phyloP scores from a whole-genome alignment of 306 rosid genomes.

The Vachellia collinsii region DNA sequence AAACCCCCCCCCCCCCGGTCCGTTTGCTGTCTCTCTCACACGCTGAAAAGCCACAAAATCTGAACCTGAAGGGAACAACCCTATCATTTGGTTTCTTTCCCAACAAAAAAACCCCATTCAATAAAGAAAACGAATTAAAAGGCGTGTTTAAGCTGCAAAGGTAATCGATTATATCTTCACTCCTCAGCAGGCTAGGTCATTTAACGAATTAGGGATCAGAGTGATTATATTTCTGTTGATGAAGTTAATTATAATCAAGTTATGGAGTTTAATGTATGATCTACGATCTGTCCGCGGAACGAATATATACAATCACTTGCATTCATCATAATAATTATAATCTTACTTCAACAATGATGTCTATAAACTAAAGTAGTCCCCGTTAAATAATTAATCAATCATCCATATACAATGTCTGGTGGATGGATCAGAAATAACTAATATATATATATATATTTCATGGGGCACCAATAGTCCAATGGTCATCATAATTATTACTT shows the following conservation, averaged over 20 bases:
- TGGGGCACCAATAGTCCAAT: not conserved
- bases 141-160: no score
- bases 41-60: not conserved
- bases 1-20: not conserved
- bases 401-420: not conserved
- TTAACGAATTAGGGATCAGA: not conserved
- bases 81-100: not conserved
- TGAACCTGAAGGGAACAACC: not conserved
- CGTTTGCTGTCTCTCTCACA: not conserved
- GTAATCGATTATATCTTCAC: not conserved
- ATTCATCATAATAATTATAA: not conserved
- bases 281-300: not conserved
- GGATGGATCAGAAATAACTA: conserved; percentile 5
- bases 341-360: not conserved
- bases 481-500: conserved; percentile 12
- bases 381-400: not conserved
- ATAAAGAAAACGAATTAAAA: not conserved
- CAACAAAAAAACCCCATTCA: not conserved
- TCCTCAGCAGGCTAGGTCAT: not conserved
- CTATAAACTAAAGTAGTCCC: not conserved
- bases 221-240: not conserved
- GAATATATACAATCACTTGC: not conserved
- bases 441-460: not conserved
- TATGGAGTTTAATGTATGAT: not conserved
- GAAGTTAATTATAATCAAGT: not conserved